A percentile compares a stretch with the other conserved stretches of the same genome.
These are phyloP conservation scores for Vinca major DNA, from an alignment of 305 asterid species.

Conservation along the genomic window DNA sequence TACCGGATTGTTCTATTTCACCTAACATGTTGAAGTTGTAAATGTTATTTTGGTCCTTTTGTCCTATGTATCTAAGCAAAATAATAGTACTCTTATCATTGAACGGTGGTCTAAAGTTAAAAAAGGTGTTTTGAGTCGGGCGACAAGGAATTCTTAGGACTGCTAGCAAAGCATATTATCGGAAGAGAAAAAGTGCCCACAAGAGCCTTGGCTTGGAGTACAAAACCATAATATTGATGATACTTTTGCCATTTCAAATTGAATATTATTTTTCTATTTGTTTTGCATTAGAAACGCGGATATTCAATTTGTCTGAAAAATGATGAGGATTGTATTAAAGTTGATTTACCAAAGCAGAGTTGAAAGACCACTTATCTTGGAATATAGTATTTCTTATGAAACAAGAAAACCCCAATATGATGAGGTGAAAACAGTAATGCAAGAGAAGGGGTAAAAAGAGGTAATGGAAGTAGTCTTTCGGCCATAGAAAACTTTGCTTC, in stretches of 20 bases:
- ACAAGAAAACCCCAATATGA: neutral
- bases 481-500: slow-evolving; percentile 38
- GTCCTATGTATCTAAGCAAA: neutral
- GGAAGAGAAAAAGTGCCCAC: neutral
- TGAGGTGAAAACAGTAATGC: neutral
- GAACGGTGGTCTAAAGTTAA: neutral
- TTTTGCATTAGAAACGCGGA: too few relatives aligned
- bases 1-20: neutral
- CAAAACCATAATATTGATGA: too few relatives aligned
- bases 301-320: neutral
- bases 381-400: neutral
- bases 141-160: neutral
- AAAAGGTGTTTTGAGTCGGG: neutral
- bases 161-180: neutral
- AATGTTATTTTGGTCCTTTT: neutral
- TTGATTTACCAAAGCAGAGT: neutral
- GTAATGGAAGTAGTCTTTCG: slow-evolving; percentile 24
- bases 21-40: neutral
- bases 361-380: neutral
- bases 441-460: neutral
- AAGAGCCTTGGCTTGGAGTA: too few relatives aligned
- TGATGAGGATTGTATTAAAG: neutral
- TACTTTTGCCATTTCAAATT: too few relatives aligned
- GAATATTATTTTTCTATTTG: too few relatives aligned
- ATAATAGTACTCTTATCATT: neutral